Conservation (phyloP, 352 stramenopile species). For the Phytophthora citrophthora region DNA sequence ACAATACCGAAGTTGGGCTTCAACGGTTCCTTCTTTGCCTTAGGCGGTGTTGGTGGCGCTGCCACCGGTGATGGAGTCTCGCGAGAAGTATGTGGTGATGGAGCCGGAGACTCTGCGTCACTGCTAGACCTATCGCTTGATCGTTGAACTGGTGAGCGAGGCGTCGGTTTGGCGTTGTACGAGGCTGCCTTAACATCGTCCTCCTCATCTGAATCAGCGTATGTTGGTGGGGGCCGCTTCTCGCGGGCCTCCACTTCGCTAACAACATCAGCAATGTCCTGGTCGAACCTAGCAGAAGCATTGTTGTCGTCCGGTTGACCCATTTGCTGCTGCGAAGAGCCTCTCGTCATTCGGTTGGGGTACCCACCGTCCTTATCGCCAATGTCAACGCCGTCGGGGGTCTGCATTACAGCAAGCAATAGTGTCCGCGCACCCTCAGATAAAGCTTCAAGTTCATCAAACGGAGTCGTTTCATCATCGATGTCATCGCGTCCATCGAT, state of each 20-base stretch:
- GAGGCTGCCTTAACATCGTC: conserved; percentile 26
- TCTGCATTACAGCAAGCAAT: conserved; percentile 89
- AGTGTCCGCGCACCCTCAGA: conserved; percentile 87
- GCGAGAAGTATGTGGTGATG: conserved; percentile 16
- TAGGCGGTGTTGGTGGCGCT: conserved; percentile 36
- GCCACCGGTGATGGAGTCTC: conserved; percentile 20
- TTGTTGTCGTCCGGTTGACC: conserved; percentile 30
- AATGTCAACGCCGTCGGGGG: conserved; percentile 81
- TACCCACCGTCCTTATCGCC: conserved; percentile 62
- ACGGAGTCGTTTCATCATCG: conserved; percentile 82
- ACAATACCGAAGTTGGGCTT: conserved; percentile 82
- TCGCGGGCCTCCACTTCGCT: conserved; percentile 31
- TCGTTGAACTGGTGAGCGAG: conserved; percentile 25
- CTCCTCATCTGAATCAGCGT: conserved; percentile 31
- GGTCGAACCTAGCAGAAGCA: conserved; percentile 42
- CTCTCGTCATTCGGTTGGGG: conserved; percentile 42
- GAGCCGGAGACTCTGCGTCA: conserved; percentile 18
- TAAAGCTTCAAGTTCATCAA: conserved; percentile 88
- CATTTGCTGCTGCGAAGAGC: conserved; percentile 34
- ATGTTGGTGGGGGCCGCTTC: conserved; percentile 11
- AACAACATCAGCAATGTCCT: conserved; percentile 39
- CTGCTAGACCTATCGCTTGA: conserved; percentile 26
- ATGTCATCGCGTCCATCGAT: conserved; percentile 70
- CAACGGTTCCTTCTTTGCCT: conserved; percentile 42
- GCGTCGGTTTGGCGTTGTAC: conserved; percentile 21